phyloP scores from a whole-genome alignment of 2,329 filamentous ascomycete species.

The Fusarium sp. region DNA sequence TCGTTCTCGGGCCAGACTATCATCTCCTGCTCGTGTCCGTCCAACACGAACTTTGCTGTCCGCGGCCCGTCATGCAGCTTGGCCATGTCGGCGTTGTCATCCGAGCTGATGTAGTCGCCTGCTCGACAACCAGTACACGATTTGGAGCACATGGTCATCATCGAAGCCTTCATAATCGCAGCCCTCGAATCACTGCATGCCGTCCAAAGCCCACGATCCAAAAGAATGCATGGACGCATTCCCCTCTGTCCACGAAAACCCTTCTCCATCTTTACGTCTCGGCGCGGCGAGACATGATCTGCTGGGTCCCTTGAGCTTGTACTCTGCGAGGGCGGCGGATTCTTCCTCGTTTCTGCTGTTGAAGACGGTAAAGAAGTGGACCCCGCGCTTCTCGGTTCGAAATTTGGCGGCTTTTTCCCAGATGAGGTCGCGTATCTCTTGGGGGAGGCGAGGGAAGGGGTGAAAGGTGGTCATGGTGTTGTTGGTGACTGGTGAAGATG shows the following conservation, averaged over 20 bases:
- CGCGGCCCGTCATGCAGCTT: neutral
- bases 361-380: slow-evolving; percentile 7
- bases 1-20: neutral
- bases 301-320: neutral
- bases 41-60: neutral
- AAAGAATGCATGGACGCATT: neutral
- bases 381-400: neutral
- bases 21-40: neutral
- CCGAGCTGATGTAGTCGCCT: neutral
- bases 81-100: neutral
- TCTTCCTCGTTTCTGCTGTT: neutral
- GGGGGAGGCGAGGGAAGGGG: neutral
- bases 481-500: neutral
- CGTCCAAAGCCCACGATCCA: neutral
- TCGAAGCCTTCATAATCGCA: neutral
- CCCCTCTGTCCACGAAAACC: neutral
- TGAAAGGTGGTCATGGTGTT: neutral
- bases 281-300: neutral
- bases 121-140: neutral
- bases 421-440: neutral
- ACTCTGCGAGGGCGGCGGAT: neutral
- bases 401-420: neutral
- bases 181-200: neutral
- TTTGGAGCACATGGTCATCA: neutral
- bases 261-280: neutral